phyloP scores from a whole-genome alignment of 2,329 filamentous ascomycete genomes.

The Bretziella fagacearum region DNA sequence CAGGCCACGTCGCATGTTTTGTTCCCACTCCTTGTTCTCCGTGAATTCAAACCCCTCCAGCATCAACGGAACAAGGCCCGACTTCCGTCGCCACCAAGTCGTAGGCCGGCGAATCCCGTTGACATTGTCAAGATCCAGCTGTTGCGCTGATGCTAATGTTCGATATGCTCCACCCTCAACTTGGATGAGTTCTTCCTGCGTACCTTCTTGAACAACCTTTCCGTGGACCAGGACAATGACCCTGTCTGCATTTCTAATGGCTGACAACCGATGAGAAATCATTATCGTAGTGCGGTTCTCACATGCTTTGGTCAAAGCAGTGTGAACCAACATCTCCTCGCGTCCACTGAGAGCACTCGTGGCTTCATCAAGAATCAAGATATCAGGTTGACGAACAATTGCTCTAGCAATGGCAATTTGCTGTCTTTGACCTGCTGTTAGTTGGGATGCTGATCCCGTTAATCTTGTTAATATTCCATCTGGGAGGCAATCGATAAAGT shows the following conservation, averaged over 20 bases:
- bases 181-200: slow-evolving; percentile 36
- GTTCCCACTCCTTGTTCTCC: slow-evolving; percentile 10
- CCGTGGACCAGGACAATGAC: slow-evolving; percentile 53
- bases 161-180: slow-evolving; percentile 27
- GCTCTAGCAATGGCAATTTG: slow-evolving; percentile 41
- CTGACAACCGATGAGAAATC: slow-evolving; percentile 42
- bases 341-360: slow-evolving; percentile 36
- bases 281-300: slow-evolving; percentile 43
- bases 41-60: slow-evolving; percentile 11
- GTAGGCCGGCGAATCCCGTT: slow-evolving; percentile 8
- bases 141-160: slow-evolving; percentile 25
- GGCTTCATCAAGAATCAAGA: slow-evolving; percentile 50
- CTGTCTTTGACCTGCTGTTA: slow-evolving; percentile 50
- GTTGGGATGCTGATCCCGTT: slow-evolving; percentile 37
- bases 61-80: slow-evolving; percentile 10
- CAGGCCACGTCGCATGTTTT: slow-evolving; percentile 8
- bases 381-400: slow-evolving; percentile 27
- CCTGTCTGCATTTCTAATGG: slow-evolving; percentile 41
- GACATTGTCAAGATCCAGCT: slow-evolving; percentile 15
- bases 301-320: slow-evolving; percentile 35
- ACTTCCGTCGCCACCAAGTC: slow-evolving; percentile 13
- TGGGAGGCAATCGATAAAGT: slow-evolving; percentile 34
- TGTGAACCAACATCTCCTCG: slow-evolving; percentile 33
- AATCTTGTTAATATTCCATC: slow-evolving; percentile 23
- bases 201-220: slow-evolving; percentile 39